Evolutionary conservation across 495 filamentous ascomycete species (phyloP).

Genomic region (Penicillium steckii): DNA sequence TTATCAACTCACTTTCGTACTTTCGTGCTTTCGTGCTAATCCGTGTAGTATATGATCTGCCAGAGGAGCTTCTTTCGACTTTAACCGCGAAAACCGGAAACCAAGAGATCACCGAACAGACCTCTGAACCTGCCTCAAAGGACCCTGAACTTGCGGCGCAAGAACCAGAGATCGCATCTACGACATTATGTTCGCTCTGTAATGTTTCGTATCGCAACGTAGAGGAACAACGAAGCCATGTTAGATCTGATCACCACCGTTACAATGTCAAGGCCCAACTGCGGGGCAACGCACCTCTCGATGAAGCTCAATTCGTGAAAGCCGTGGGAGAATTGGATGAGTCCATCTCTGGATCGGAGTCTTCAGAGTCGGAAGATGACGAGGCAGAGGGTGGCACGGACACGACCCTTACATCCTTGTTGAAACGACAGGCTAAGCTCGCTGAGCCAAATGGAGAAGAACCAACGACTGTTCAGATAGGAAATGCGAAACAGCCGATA

Average conservation of each 20-base stretch:
- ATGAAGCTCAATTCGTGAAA: constrained; percentile 79
- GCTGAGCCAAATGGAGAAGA: constrained; percentile 53
- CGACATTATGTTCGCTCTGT: constrained; percentile 83
- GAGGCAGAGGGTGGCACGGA: constrained; percentile 55
- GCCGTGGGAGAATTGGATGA: constrained; percentile 81
- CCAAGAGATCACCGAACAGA: constrained; percentile 29
- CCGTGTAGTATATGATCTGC: constrained; percentile 77
- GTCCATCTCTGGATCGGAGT: constrained; percentile 83
- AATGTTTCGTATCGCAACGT: constrained; percentile 65
- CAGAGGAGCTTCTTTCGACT: constrained; percentile 69
- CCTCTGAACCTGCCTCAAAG: constrained; percentile 14
- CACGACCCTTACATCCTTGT: constrained; percentile 64
- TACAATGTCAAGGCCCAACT: constrained; percentile 94
- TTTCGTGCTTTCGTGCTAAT: constrained; percentile 19
- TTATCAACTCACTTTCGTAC: not conserved
- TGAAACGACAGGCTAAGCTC: constrained; percentile 81
- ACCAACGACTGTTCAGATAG: constrained; percentile 46
- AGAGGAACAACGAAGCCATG: constrained; percentile 80
- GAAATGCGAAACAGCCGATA: constrained; percentile 68
- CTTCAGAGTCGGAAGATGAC: constrained; percentile 55
- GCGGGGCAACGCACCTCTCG: constrained; percentile 62
- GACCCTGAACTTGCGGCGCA: constrained; percentile 30
- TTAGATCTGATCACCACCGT: constrained; percentile 86
- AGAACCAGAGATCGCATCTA: constrained; percentile 51
- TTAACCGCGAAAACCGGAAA: constrained; percentile 56